Evolutionary conservation across 306 rosid genomes (phyloP).

Genomic region (Pyrus pyrifolia): DNA sequence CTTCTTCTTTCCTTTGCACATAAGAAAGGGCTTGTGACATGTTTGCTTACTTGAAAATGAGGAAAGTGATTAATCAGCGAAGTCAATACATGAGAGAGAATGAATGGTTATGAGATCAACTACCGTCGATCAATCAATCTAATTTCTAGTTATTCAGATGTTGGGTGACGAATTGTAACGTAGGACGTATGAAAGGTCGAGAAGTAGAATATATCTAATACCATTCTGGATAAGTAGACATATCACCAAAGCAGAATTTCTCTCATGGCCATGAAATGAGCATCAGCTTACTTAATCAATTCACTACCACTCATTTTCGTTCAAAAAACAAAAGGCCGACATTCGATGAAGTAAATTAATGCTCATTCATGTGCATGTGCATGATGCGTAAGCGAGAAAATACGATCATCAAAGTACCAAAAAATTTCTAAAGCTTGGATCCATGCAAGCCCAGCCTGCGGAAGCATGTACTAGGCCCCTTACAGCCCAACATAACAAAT

Average conservation of each 20-base stretch:
- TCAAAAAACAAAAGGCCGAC: no score
- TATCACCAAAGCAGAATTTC: not conserved
- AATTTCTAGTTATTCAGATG: no score
- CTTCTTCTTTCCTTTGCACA: not conserved
- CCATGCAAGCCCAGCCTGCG: not conserved
- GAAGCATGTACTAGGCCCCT: not conserved
- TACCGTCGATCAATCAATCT: not conserved
- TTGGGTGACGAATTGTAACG: not conserved
- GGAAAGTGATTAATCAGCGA: not conserved
- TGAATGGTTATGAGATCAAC: not conserved
- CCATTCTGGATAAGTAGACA: not conserved
- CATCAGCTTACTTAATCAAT: no score
- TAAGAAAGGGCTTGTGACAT: not conserved
- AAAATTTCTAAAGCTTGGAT: not conserved
- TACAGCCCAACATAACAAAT: not conserved
- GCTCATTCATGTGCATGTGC: no score
- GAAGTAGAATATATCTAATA: not conserved
- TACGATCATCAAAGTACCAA: not conserved
- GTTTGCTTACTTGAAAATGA: not conserved
- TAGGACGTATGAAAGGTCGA: not conserved
- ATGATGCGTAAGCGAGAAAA: no score
- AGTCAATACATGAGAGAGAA: not conserved
- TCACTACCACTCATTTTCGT: no score
- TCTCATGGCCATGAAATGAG: no score
- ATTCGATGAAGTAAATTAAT: no score